Base-by-base conservation (phyloP, 805 yeast species). In the Metschnikowia orientalis region DNA sequence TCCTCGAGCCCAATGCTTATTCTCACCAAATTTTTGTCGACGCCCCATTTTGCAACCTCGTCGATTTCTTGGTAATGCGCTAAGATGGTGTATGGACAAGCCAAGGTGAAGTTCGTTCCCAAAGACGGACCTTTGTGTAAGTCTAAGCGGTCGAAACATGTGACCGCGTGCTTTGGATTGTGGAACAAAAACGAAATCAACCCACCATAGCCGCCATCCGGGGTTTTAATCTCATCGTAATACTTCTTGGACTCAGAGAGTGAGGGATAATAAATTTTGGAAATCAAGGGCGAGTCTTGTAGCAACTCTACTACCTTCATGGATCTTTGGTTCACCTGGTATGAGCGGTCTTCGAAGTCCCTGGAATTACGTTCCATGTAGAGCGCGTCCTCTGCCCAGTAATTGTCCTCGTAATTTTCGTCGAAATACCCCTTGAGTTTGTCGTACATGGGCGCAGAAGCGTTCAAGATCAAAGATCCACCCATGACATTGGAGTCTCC, bases 401-500 rank as follows among this genome's bases (percentile, higher is more conserved):
- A 71, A 5, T 69, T 59, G 50, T 90, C 97, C 42, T 71, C 79
- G 54, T 73, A 86, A 28, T 70, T 69, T 6, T 66, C 62, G 35
- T 69, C 49, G 45, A 78, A 65, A 45, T 70, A 70, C 23, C 54
- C 37, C 51, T 79, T 79, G 37, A 85, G 69, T 35, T 33, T 38
- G 2, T 45, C 36, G 61, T 74, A 88, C 41, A 50, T 57, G 25
- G 56, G 59, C 6, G 89, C 71, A 5, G 65, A 49, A 4, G 89
- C 82, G 52, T 90, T 92, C 47, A 92, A 61, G 5, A 87, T 79
- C 41, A 89, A 57, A 8, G 90, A 79, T 3, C 98, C 98, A 1
- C 88, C 96, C 90, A 90, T 84, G 32, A 90, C 97, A 51, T 90
- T 88, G 19, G 95, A 81, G 55, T 87, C 96, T 15, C 97, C 97